Evolutionary conservation across 73 alveolate genomes (phyloP).

Genomic region (Paramecium octaurelia): DNA sequence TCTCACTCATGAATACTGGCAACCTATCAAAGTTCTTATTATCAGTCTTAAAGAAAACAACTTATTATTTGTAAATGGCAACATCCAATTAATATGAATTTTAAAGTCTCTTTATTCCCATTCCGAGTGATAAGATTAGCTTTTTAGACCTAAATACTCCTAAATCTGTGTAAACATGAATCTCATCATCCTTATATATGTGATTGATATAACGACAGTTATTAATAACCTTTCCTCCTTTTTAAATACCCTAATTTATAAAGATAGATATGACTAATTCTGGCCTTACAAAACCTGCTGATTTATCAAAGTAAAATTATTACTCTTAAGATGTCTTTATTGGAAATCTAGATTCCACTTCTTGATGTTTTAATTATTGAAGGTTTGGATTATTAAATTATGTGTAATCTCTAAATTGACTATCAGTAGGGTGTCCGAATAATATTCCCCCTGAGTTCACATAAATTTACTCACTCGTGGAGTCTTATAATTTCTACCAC

Average conservation of each 20-base stretch:
- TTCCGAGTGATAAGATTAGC: neutral
- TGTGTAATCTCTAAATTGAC: neutral
- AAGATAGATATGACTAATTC: neutral
- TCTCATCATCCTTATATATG: neutral
- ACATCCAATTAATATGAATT: neutral
- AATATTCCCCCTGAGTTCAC: slow-evolving; percentile 11
- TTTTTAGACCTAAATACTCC: slow-evolving; percentile 10
- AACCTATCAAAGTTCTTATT: neutral
- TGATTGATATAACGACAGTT: slow-evolving; percentile 21
- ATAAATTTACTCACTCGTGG: neutral
- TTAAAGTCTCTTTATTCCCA: neutral
- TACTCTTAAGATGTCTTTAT: neutral
- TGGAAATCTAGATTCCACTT: neutral
- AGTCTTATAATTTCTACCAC: slow-evolving; percentile 25
- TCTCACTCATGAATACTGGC: slow-evolving; percentile 22
- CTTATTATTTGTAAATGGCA: neutral
- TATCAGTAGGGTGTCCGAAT: slow-evolving; percentile 16
- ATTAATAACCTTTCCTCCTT: slow-evolving; percentile 29
- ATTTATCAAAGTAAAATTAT: neutral
- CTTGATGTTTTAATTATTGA: neutral
- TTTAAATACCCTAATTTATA: neutral
- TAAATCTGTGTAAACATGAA: slow-evolving; percentile 28
- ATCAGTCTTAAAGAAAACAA: neutral
- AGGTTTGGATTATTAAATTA: neutral
- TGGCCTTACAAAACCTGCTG: slow-evolving; percentile 34